phyloP scores from a whole-genome alignment of 768 basidiomycete species.

The Suillus ampliporus region DNA sequence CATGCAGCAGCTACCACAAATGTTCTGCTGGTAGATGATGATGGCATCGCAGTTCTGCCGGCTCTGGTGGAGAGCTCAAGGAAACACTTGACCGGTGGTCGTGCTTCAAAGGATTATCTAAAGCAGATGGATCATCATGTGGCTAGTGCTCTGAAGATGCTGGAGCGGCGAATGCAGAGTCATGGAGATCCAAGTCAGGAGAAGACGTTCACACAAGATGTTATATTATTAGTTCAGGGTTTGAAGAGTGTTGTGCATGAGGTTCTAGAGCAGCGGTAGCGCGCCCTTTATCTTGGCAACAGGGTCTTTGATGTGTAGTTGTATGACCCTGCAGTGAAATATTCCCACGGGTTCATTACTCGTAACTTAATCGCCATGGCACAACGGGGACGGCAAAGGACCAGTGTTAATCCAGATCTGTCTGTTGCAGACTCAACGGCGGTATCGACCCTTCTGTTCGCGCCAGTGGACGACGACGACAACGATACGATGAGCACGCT shows the following conservation, averaged over 20 bases:
- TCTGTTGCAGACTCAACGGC: constrained; percentile 4
- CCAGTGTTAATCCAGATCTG: not conserved
- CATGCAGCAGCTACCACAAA: not conserved
- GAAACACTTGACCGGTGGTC: not conserved
- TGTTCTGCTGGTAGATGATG: not conserved
- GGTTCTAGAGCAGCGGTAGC: not conserved
- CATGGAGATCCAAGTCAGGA: not conserved
- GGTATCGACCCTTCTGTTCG: constrained; percentile 13
- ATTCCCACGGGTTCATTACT: constrained; percentile 3
- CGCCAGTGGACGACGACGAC: constrained; percentile 27
- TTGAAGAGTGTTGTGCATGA: not conserved
- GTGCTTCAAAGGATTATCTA: not conserved
- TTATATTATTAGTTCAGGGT: not conserved
- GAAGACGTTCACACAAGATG: not conserved
- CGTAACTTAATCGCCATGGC: constrained; percentile 7
- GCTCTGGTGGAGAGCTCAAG: not conserved
- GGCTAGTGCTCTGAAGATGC: not conserved
- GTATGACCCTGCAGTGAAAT: not conserved
- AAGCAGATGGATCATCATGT: not conserved
- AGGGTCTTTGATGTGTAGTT: no score
- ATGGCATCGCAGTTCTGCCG: not conserved
- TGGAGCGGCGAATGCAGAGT: not conserved
- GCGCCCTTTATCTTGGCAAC: no score
- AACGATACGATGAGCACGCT: constrained; percentile 28
- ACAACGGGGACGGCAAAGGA: constrained; percentile 8